Evolutionary conservation across 139 green algal genomes (phyloP).

Genomic region (Chlorella sp.): DNA sequence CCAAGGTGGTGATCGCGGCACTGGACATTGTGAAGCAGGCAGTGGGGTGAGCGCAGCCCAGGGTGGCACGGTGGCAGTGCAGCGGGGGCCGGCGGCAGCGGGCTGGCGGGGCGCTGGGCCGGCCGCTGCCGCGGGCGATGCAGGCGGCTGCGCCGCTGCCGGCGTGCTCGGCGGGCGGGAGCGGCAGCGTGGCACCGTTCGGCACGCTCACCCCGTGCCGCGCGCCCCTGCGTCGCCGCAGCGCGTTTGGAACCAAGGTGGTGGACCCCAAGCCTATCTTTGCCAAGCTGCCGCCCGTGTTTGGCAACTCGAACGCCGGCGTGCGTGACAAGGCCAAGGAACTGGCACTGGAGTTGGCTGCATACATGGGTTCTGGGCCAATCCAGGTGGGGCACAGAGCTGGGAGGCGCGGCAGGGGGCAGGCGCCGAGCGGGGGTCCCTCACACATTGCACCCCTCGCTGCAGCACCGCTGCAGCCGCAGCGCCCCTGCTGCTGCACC

Average conservation of each 20-base stretch:
- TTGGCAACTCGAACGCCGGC: constrained; percentile 87
- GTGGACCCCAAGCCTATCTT: constrained; percentile 85
- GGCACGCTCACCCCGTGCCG: not conserved
- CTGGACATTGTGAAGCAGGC: constrained; percentile 67
- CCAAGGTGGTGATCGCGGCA: constrained; percentile 83
- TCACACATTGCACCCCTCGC: too few species aligned
- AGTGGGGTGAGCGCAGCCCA: constrained; percentile 45
- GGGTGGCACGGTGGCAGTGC: not conserved
- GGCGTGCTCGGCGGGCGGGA: too few species aligned
- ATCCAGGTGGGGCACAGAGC: too few species aligned
- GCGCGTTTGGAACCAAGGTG: constrained; percentile 72
- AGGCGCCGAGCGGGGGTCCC: too few species aligned
- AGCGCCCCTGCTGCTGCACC: too few species aligned
- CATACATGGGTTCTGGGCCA: constrained; percentile 83
- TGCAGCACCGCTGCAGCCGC: too few species aligned
- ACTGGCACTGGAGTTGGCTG: constrained; percentile 79
- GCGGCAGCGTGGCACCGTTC: too few species aligned
- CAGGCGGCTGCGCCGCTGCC: too few species aligned
- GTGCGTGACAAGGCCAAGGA: constrained; percentile 84
- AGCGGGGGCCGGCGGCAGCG: not conserved
- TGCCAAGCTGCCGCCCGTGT: constrained; percentile 80
- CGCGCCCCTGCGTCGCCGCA: constrained; percentile 28
- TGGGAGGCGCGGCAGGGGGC: too few species aligned
- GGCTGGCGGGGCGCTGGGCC: too few species aligned
- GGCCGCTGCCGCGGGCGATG: too few species aligned